These are phyloP conservation scores for Phaseolus lunatus DNA, from an alignment of 306 rosid genomes.

Conservation along the genomic window DNA sequence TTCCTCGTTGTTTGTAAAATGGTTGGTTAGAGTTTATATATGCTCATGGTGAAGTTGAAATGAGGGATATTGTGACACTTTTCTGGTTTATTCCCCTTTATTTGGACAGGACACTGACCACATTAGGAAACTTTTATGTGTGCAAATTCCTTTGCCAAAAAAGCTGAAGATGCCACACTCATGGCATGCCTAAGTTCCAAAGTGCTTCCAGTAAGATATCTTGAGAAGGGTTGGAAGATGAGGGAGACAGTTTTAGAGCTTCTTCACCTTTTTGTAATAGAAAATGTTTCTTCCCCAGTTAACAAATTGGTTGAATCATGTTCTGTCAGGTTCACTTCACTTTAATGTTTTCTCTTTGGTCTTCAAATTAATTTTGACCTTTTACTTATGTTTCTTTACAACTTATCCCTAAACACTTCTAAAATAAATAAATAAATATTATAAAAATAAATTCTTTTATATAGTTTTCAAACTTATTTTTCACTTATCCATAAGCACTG, in stretches of 20 bases:
- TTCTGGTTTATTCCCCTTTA: background rate
- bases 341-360: background rate
- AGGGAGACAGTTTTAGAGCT: background rate
- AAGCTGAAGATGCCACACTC: slow-evolving; percentile 4
- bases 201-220: background rate
- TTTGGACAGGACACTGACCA: background rate
- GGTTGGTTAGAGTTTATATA: background rate
- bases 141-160: background rate
- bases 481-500: no score
- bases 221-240: background rate
- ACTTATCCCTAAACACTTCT: no score
- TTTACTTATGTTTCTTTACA: background rate
- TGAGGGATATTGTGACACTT: background rate
- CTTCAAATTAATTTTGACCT: background rate
- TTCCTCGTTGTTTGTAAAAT: background rate
- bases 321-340: background rate
- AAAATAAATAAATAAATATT: no score
- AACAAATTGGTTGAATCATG: background rate
- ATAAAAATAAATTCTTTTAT: no score
- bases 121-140: background rate
- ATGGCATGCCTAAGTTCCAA: background rate
- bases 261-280: background rate
- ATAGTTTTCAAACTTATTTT: no score
- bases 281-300: background rate
- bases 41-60: background rate